Evolutionary conservation across 2,329 filamentous ascomycete species (phyloP).

Genomic region (Trichoderma pleuroti): DNA sequence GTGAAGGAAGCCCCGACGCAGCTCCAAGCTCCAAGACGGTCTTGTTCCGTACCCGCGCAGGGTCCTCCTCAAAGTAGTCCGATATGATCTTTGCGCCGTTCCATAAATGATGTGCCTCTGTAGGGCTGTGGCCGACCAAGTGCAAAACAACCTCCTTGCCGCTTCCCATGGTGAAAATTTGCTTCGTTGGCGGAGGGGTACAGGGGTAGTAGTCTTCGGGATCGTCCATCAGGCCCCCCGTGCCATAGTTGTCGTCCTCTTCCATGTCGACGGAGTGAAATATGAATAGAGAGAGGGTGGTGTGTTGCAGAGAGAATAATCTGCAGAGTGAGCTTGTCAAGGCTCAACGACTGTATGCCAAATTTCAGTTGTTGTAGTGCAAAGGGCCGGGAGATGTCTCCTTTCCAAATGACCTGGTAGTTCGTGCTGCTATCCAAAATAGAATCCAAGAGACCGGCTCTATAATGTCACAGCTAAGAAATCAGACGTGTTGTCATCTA

Average conservation of each 20-base stretch:
- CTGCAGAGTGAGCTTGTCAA: background rate
- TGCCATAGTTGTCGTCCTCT: conserved; percentile 36
- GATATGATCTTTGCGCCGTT: conserved; percentile 79
- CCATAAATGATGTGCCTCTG: conserved; percentile 91
- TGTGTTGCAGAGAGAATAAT: background rate
- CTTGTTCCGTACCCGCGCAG: conserved; percentile 59
- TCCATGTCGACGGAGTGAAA: conserved; percentile 26
- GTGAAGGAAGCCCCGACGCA: conserved; percentile 77
- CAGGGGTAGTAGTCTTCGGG: conserved; percentile 77
- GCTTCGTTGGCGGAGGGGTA: conserved; percentile 69
- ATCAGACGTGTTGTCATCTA: background rate
- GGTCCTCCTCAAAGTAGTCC: conserved; percentile 69
- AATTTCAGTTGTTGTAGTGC: background rate
- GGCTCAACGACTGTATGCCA: background rate
- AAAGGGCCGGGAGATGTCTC: background rate
- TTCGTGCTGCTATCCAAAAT: background rate
- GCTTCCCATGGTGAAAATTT: conserved; percentile 65
- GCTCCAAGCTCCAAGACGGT: conserved; percentile 87
- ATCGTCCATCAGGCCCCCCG: conserved; percentile 67
- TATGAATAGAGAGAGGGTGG: background rate
- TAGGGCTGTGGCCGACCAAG: conserved; percentile 81
- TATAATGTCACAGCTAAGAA: background rate
- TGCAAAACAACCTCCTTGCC: conserved; percentile 66
- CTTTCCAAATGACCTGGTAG: background rate
- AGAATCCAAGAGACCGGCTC: background rate